phyloP scores from a whole-genome alignment of 495 filamentous ascomycete genomes.

The Podospora comata region DNA sequence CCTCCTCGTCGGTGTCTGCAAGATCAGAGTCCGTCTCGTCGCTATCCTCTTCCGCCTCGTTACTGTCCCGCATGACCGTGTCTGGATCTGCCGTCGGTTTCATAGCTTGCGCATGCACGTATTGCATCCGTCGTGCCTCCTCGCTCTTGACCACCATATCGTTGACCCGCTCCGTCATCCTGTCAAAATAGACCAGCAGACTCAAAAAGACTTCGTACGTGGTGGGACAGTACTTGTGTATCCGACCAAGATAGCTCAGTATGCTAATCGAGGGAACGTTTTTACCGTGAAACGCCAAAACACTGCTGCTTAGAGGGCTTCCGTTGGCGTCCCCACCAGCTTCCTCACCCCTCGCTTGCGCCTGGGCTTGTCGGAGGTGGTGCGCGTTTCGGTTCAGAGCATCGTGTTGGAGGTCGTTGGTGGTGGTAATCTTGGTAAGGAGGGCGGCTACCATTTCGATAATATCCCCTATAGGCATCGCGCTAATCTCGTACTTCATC shows the following conservation, averaged over 20 bases:
- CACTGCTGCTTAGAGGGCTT: constrained; percentile 78
- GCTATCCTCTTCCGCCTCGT: constrained; percentile 20
- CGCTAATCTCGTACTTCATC: constrained; percentile 88
- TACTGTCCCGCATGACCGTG: constrained; percentile 37
- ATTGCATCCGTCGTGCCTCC: constrained; percentile 32
- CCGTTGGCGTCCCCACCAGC: constrained; percentile 62
- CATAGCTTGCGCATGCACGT: constrained; percentile 22
- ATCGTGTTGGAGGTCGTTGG: constrained; percentile 93
- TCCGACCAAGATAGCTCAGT: constrained; percentile 89
- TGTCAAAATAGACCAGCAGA: constrained; percentile 94
- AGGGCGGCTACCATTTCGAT: constrained; percentile 99
- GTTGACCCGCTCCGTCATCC: constrained; percentile 97
- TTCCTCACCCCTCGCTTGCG: constrained; percentile 40
- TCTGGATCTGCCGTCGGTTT: constrained; percentile 26
- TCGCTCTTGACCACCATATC: constrained; percentile 49
- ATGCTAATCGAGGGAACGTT: constrained; percentile 98
- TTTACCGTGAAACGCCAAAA: constrained; percentile 98
- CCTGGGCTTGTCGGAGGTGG: constrained; percentile 46
- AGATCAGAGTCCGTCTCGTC: constrained; percentile 39
- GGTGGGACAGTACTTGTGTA: constrained; percentile 98
- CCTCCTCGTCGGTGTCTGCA: constrained; percentile 40
- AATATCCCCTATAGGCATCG: constrained; percentile 95
- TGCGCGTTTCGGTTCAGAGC: constrained; percentile 47
- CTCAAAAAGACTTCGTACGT: constrained; percentile 98
- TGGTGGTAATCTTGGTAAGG: constrained; percentile 95